Evolutionary conservation across 148 eudicot genomes (phyloP).

Genomic region (Simmondsia chinensis): DNA sequence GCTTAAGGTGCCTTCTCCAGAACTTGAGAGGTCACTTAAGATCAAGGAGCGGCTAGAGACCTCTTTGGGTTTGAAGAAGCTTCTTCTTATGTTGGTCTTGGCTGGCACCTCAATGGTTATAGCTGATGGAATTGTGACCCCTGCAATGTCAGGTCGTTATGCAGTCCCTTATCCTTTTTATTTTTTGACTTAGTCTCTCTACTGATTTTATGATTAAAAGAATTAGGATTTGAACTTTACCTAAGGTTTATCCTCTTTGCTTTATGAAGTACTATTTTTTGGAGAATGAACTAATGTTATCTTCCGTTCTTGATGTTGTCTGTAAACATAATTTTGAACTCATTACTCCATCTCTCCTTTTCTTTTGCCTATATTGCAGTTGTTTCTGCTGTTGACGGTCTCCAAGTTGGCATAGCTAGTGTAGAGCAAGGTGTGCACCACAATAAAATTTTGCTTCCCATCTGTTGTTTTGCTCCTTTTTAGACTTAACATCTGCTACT

Average conservation of each 20-base stretch:
- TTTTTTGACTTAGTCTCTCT: too few relatives aligned
- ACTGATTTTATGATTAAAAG: too few relatives aligned
- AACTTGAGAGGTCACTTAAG: conserved; percentile 94
- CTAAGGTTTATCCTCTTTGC: too few relatives aligned
- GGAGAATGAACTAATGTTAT: too few relatives aligned
- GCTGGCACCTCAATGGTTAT: conserved; percentile 99
- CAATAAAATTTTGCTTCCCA: neutral
- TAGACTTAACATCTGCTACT: neutral
- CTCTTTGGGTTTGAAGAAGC: conserved; percentile 70
- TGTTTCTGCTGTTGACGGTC: conserved; percentile 90
- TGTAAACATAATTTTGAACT: too few relatives aligned
- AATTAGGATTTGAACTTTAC: too few relatives aligned
- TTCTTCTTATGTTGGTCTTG: conserved; percentile 75
- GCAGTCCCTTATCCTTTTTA: neutral
- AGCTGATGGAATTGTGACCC: conserved; percentile 94
- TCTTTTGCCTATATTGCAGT: conserved; percentile 37
- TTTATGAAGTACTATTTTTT: too few relatives aligned
- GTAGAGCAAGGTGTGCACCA: conserved; percentile 50
- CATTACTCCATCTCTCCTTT: conserved; percentile 6
- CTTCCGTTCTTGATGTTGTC: too few relatives aligned
- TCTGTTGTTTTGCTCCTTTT: neutral
- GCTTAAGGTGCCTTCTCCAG: conserved; percentile 91
- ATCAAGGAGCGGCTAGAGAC: conserved; percentile 82
- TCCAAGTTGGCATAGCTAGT: conserved; percentile 69
- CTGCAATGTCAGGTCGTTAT: conserved; percentile 88